Evolutionary conservation across 495 filamentous ascomycete genomes (phyloP), one percentile per base, ranked within the genome.

Genomic region (Mytilinidion resinicola): DNA sequence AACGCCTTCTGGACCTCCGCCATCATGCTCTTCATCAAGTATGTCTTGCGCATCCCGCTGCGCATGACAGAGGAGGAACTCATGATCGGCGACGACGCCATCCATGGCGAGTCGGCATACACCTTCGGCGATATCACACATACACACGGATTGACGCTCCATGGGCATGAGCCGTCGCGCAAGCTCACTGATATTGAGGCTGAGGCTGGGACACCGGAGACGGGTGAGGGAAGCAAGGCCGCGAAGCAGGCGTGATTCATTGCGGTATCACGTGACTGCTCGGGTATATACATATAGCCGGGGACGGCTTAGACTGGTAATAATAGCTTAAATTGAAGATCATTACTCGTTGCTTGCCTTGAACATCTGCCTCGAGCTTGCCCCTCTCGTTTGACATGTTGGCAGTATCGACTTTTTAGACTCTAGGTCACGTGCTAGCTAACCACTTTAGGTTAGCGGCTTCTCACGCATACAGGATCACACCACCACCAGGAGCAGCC

Each of bases 21-120:
- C 37, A 79, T 82, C 59, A 68, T 79, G 69, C 59, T 74, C 14
- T 81, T 81, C 63, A 82, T 82, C 67, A 78, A 81, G 60, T 75
- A 77, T 64, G 79, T 81, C 8, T 59, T 73, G 14, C 76, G 79
- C 41, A 71, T 82, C 14, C 76, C 74, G 5, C 67, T 80, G 52
- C 66, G 76, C 37, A 79, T 79, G 76, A 67, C 62, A 17, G 75
- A 78, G 10, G 78, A 76, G 62, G 55, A 72, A 42, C 64, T 80
- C 25, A 56, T 76, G 39, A 63, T 79, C 10, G 78, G 78, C 25
- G 78, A 81, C 64, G 76, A 77, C 61, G 76, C 77, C 12, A 69
- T 78, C 34, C 78, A 81, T 60, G 77, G 77, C 17, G 78, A 81
- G 62, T 74, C 71, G 49, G 72, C 78, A 20, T 81, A 81, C 55